Base-by-base conservation (phyloP, 1,284 basidiomycete species). In the Irpex lacteus region DNA sequence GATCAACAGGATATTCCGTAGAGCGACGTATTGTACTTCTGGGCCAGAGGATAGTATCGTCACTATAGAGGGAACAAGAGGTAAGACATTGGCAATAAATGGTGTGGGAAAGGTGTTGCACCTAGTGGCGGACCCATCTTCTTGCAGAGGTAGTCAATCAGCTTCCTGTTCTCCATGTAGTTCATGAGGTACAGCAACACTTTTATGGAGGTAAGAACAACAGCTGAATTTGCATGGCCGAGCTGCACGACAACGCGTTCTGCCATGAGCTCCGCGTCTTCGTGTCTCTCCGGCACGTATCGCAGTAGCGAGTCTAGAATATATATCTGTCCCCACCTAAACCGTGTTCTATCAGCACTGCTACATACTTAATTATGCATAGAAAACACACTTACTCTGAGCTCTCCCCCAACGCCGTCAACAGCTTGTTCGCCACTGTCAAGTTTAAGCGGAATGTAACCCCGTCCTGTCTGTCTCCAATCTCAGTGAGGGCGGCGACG, bases 261-360 rank as follows among this genome's bases (percentile, higher is more conserved):
- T 3, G 94, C 95, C 76, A 99, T 89, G 47, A 94, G 83, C 77
- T 98, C 95, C 9, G 98, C 96, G 73, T 99, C 98, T 44, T 88
- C 82, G 65, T 94, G 86, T 63, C 86, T 84, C 70, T 96, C 89
- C 5, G 98, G 98, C 5, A 98, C 92, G 74, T 93, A 99, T 61
- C 96, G 94, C 66, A 99, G 80, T 38, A 99, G 78, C 2, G 94
- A 92, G 75, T 99, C 98, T 61, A 99, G 84, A 68, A 99, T 98
- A 76, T 99, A 99, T 50, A 98, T 96, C 77, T 98, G 97, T 1
- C 97, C 97, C 98, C 98, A 99, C 77, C 95, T 98, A 40, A 40
- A 32, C 60, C 5, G 32, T 34, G 6, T 3, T 26, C n/a, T 3
- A 38, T 66, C 19, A 65, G 62, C 38, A 19, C 47, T 34, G 26